Base-by-base conservation (phyloP, 1,284 basidiomycete species). In the Ustilago trichophora region DNA sequence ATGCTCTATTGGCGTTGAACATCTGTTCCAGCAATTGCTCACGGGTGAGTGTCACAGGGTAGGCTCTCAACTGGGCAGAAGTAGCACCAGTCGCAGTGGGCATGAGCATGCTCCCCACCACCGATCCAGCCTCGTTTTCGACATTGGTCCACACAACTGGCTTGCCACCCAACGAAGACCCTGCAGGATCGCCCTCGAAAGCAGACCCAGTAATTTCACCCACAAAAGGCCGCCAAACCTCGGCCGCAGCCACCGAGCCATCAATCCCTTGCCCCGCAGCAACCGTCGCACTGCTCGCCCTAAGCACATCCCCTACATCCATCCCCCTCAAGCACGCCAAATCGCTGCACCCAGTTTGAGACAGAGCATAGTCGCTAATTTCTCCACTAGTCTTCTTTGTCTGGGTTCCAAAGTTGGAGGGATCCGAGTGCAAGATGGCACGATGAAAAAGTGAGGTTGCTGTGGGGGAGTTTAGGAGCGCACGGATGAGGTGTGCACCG, bases 401-500 rank as follows among this genome's bases (percentile, higher is more conserved):
- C 19, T 70, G 60, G 8, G 63, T 54, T 24, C 72, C 73, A 27
- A 66, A 75, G 52, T 75, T 55, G 25, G 60, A 46, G 3, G 74
- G 58, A 24, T 77, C 74, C 6, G 60, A 67, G 15, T 70, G 66
- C n/a, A 76, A 46, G 21, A 76, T 66, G 0, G 74, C 75, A 6
- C 50, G 43, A 0, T 41, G 29, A 58, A 83, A 83, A 16, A 82
- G 75, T 0, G 60, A 44, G 3, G 55, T 27, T 3, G 78, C 78
- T 2, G 64, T 46, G 8, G 78, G 73, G 4, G 70, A 59, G 8
- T 73, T 62, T 19, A 82, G 81, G 54, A 82, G 74, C 52, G 84
- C 81, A 54, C 92, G 86, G 69, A 95, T 86, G 84, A 94, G 86
- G 55, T 85, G 87, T 0, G 90, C 93, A 33, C 93, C 93, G 26